Evolutionary conservation across 2,329 filamentous ascomycete genomes (phyloP).

Genomic region (Sporothrix euskadiensis): DNA sequence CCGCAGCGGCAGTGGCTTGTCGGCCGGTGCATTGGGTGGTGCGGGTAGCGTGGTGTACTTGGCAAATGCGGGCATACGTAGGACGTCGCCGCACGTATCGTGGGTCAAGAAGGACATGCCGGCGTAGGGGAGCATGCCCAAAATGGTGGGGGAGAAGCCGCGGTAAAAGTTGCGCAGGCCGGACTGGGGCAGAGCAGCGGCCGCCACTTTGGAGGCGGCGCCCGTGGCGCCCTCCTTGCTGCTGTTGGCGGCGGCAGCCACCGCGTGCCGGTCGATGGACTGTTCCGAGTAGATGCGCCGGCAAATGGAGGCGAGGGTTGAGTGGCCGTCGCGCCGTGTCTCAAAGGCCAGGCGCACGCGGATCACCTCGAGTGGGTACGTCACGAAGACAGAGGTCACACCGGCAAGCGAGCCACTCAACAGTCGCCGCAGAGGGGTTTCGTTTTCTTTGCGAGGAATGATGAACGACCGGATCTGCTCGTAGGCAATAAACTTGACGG

Average conservation of each 20-base stretch:
- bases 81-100: slow-evolving; percentile 81
- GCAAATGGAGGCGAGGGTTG: slow-evolving; percentile 74
- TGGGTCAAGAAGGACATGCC: slow-evolving; percentile 95
- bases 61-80: slow-evolving; percentile 68
- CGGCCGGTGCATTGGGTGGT: slow-evolving; percentile 50
- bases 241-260: slow-evolving; percentile 43
- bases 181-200: slow-evolving; percentile 56
- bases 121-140: slow-evolving; percentile 96
- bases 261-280: slow-evolving; percentile 46
- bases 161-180: slow-evolving; percentile 92
- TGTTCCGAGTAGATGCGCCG: slow-evolving; percentile 83
- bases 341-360: slow-evolving; percentile 93
- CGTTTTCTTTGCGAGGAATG: slow-evolving; percentile 70
- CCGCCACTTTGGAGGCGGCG: slow-evolving; percentile 48
- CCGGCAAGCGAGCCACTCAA: slow-evolving; percentile 74
- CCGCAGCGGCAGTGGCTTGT: slow-evolving; percentile 70
- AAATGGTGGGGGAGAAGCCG: slow-evolving; percentile 83
- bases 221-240: slow-evolving; percentile 38
- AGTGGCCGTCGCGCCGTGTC: slow-evolving; percentile 72
- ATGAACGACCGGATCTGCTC: slow-evolving; percentile 85
- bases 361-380: slow-evolving; percentile 91
- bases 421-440: slow-evolving; percentile 77
- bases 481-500: slow-evolving; percentile 97
- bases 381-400: slow-evolving; percentile 90
- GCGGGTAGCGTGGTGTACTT: slow-evolving; percentile 73